These are phyloP conservation scores for Pisolithus tinctorius DNA, from an alignment of 768 basidiomycete genomes.

Conservation along the genomic window DNA sequence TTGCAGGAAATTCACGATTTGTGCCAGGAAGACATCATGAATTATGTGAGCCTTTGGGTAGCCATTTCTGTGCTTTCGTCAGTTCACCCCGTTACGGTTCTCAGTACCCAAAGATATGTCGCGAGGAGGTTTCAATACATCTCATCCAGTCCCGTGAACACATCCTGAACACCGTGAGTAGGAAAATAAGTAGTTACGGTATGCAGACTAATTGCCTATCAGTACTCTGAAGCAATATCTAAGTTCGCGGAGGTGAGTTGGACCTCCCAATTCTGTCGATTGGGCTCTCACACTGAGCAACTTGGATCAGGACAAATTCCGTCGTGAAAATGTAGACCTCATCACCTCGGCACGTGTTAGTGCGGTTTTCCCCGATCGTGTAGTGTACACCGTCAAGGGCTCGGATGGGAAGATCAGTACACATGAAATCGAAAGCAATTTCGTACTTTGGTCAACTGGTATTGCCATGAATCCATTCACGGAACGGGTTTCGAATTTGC, in stretches of 20 bases:
- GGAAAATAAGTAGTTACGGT: not conserved
- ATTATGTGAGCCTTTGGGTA: constrained; percentile 56
- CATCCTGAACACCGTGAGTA: constrained; percentile 86
- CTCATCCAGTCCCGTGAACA: constrained; percentile 93
- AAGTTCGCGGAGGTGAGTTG: constrained; percentile 76
- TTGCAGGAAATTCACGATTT: constrained; percentile 85
- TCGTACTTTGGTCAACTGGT: constrained; percentile 92
- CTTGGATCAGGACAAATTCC: constrained; percentile 58
- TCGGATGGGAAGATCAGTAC: constrained; percentile 53
- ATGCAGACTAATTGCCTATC: constrained; percentile 6
- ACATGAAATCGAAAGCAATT: constrained; percentile 73
- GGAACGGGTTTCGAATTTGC: constrained; percentile 55
- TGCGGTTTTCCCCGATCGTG: constrained; percentile 59
- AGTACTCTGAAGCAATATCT: constrained; percentile 97
- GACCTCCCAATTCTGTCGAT: not conserved
- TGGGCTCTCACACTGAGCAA: not conserved
- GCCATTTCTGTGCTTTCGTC: not conserved
- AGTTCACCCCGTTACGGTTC: constrained; percentile 1
- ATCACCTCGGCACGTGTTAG: constrained; percentile 84
- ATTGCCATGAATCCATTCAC: constrained; percentile 98
- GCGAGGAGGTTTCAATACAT: constrained; percentile 83
- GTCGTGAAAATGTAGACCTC: constrained; percentile 73
- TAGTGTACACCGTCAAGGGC: constrained; percentile 67
- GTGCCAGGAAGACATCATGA: constrained; percentile 92
- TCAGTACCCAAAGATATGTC: constrained; percentile 82